Percentiles rank a stretch among this genome's conserved stretches.
phyloP scores from a whole-genome alignment of 1,284 basidiomycete species.

The Cryptococcus maquisensis region DNA sequence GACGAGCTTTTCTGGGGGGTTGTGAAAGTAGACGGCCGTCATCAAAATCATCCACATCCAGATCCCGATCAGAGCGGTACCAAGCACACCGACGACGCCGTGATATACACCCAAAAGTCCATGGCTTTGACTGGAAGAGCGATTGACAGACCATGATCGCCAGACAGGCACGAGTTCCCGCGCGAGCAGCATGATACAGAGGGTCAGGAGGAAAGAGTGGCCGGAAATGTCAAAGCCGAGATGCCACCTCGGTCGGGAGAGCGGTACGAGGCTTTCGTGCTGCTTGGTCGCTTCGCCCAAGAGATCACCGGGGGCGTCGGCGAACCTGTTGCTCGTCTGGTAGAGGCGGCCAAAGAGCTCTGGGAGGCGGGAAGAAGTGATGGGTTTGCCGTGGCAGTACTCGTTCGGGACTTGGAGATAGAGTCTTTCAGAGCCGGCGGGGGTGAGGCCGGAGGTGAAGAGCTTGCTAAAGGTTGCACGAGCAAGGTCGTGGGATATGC shows the following conservation, averaged over 20 bases:
- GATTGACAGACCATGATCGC: slow-evolving; percentile 10
- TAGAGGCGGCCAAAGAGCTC: slow-evolving; percentile 56
- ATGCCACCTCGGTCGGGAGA: slow-evolving; percentile 49
- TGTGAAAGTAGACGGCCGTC: slow-evolving; percentile 88
- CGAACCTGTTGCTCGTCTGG: not conserved
- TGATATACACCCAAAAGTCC: slow-evolving; percentile 7
- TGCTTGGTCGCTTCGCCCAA: slow-evolving; percentile 8
- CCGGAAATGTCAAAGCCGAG: slow-evolving; percentile 88
- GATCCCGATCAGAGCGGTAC: slow-evolving; percentile 55
- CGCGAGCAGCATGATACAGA: slow-evolving; percentile 73
- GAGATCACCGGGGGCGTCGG: not conserved
- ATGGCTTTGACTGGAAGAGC: not conserved
- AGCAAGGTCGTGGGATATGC: slow-evolving; percentile 4
- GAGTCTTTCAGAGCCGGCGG: slow-evolving; percentile 2
- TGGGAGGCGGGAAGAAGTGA: slow-evolving; percentile 63
- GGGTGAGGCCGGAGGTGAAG: slow-evolving; percentile 10
- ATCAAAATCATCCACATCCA: slow-evolving; percentile 74
- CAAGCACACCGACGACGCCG: slow-evolving; percentile 15
- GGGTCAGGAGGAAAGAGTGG: slow-evolving; percentile 85
- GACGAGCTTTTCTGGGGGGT: slow-evolving; percentile 76
- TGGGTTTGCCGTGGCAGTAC: slow-evolving; percentile 57
- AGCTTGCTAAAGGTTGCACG: slow-evolving; percentile 6
- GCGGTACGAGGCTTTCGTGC: slow-evolving; percentile 9
- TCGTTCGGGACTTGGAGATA: slow-evolving; percentile 37
- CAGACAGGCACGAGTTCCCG: slow-evolving; percentile 61